Evolutionary conservation across 768 basidiomycete species (phyloP).

Genomic region (Tricholomella constricta): DNA sequence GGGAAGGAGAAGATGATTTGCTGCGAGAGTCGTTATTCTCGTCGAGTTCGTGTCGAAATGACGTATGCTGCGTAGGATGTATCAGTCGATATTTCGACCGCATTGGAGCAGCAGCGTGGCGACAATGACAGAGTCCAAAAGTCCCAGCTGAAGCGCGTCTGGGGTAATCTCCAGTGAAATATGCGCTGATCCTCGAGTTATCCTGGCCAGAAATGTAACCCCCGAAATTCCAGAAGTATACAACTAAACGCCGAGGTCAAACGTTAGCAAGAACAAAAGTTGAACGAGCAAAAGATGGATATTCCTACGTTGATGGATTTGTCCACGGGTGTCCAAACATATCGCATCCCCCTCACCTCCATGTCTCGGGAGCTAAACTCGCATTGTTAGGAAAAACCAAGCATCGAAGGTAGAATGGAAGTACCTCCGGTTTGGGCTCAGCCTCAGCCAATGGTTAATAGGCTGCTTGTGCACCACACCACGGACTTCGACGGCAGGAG

Average conservation of each 20-base stretch:
- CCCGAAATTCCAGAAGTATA: constrained; percentile 34
- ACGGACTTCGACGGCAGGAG: constrained; percentile 52
- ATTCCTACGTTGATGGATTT: constrained; percentile 51
- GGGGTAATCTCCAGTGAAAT: constrained; percentile 56
- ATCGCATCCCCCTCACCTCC: constrained; percentile 48
- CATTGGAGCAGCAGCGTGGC: constrained; percentile 3
- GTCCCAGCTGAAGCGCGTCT: constrained; percentile 28
- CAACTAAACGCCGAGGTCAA: constrained; percentile 36
- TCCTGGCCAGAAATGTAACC: constrained; percentile 44
- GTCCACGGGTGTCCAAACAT: constrained; percentile 55
- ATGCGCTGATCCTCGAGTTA: constrained; percentile 43
- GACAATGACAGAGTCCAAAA: neutral
- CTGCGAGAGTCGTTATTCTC: no score
- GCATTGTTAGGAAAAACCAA: neutral
- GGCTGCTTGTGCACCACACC: constrained; percentile 48
- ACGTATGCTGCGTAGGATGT: no score
- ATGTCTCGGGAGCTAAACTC: constrained; percentile 45
- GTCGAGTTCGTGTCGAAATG: no score
- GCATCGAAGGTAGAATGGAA: neutral
- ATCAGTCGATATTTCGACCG: constrained; percentile 6
- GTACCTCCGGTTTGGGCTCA: constrained; percentile 47
- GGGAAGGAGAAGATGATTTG: no score
- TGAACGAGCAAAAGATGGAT: constrained; percentile 4
- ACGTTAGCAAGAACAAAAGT: neutral
- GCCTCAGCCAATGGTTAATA: constrained; percentile 50